These are phyloP conservation scores for Cajanus cajan DNA, from an alignment of 306 rosid genomes.

Conservation along the genomic window DNA sequence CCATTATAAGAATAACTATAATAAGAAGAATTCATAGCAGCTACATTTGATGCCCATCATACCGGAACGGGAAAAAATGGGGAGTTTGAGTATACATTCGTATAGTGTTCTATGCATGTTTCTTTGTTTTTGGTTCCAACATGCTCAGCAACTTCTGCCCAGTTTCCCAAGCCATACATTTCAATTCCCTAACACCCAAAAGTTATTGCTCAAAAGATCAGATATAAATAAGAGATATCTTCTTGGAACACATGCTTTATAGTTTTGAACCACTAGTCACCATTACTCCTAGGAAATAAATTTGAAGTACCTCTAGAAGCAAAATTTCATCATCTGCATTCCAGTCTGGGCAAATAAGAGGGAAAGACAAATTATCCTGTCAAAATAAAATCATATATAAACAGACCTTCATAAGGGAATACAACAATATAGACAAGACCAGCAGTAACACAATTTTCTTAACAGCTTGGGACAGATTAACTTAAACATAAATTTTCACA, in stretches of 20 bases:
- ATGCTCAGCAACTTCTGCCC: conserved; percentile 99
- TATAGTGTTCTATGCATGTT: conserved; percentile 86
- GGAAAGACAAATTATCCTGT: conserved; percentile 94
- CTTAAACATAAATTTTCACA: conserved; percentile 4
- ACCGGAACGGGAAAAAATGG: conserved; percentile 93
- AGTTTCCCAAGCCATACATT: conserved; percentile 98
- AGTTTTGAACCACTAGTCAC: conserved; percentile 18
- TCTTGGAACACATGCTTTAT: background rate
- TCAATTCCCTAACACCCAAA: conserved; percentile 69
- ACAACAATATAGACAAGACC: background rate
- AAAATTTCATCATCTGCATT: conserved; percentile 97
- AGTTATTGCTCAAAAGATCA: conserved; percentile 20
- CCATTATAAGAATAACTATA: conserved; percentile 18
- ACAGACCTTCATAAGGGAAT: background rate
- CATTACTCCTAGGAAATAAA: conserved; percentile 8
- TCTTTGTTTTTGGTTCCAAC: conserved; percentile 97
- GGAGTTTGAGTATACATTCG: conserved; percentile 72
- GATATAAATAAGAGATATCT: background rate
- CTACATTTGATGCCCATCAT: conserved; percentile 37
- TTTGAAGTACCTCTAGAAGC: conserved; percentile 77
- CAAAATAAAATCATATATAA: conserved; percentile 36
- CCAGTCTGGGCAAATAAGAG: conserved; percentile 95
- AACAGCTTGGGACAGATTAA: conserved; percentile 20
- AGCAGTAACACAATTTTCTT: conserved; percentile 1
- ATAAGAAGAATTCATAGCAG: background rate